Evolutionary conservation across 2,329 filamentous ascomycete species (phyloP).

Genomic region (Aureobasidium vineae): DNA sequence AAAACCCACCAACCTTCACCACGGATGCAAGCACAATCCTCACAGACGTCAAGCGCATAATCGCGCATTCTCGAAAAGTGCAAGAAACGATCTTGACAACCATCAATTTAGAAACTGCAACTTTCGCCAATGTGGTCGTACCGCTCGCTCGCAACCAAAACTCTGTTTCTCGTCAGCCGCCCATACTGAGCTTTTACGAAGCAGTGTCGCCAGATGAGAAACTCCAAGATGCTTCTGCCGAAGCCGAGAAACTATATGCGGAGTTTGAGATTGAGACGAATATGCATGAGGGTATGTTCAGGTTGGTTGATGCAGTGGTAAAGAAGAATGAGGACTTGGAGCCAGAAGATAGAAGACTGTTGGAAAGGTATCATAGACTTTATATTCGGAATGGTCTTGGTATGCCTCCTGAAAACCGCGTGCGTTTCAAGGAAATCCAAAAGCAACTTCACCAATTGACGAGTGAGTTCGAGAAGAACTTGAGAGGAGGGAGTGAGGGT

Average conservation of each 20-base stretch:
- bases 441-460: slow-evolving; percentile 70
- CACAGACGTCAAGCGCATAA: slow-evolving; percentile 56
- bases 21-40: slow-evolving; percentile 58
- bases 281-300: slow-evolving; percentile 79
- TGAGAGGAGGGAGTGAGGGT: slow-evolving; percentile 77
- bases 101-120: slow-evolving; percentile 55
- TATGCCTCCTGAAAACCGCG: slow-evolving; percentile 66
- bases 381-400: slow-evolving; percentile 75
- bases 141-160: slow-evolving; percentile 68
- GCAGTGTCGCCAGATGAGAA: slow-evolving; percentile 50
- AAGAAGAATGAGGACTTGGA: slow-evolving; percentile 60
- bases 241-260: slow-evolving; percentile 52
- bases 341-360: slow-evolving; percentile 64
- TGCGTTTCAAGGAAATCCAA: slow-evolving; percentile 84
- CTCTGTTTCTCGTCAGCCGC: slow-evolving; percentile 49
- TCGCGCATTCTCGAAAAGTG: slow-evolving; percentile 35
- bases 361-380: slow-evolving; percentile 74
- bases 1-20: slow-evolving; percentile 73
- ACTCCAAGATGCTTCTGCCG: slow-evolving; percentile 51
- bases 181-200: slow-evolving; percentile 57
- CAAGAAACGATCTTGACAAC: slow-evolving; percentile 66
- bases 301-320: slow-evolving; percentile 51
- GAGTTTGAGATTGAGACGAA: slow-evolving; percentile 74
- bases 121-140: slow-evolving; percentile 57
- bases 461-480: slow-evolving; percentile 73